Percentiles rank a stretch among this genome's conserved stretches.
Conservation (phyloP, 345 rosid species). For the Zanthoxylum bungeanum region DNA sequence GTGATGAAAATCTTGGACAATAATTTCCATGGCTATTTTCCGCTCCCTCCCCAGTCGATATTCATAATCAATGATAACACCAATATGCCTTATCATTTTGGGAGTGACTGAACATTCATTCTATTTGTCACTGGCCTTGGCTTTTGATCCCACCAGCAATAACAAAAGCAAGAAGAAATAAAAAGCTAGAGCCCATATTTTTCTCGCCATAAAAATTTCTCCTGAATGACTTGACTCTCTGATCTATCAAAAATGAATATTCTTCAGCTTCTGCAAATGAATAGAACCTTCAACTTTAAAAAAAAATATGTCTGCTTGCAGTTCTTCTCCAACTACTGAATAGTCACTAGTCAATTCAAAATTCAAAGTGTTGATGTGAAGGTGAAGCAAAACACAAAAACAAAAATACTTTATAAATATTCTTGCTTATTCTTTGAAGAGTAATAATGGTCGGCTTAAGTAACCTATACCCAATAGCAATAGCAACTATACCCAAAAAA, state of each 20-base stretch:
- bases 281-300: neutral
- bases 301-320: neutral
- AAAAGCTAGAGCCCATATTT: neutral
- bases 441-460: no score
- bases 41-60: neutral
- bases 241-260: no score
- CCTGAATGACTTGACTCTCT: neutral
- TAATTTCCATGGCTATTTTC: slow-evolving; percentile 1
- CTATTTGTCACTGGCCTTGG: neutral
- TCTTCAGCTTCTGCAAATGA: neutral
- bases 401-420: no score
- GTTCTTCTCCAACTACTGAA: neutral
- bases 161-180: neutral
- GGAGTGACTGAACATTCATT: neutral
- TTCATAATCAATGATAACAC: neutral
- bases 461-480: no score
- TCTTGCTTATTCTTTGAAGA: no score
- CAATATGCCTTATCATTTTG: neutral
- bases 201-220: neutral
- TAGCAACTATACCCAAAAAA: no score
- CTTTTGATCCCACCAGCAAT: neutral
- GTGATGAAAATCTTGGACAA: slow-evolving; percentile 2
- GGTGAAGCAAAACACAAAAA: no score
- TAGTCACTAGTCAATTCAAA: no score
- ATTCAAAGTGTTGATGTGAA: no score